Conservation (phyloP, 495 filamentous ascomycete genomes). For the Podospora conica region DNA sequence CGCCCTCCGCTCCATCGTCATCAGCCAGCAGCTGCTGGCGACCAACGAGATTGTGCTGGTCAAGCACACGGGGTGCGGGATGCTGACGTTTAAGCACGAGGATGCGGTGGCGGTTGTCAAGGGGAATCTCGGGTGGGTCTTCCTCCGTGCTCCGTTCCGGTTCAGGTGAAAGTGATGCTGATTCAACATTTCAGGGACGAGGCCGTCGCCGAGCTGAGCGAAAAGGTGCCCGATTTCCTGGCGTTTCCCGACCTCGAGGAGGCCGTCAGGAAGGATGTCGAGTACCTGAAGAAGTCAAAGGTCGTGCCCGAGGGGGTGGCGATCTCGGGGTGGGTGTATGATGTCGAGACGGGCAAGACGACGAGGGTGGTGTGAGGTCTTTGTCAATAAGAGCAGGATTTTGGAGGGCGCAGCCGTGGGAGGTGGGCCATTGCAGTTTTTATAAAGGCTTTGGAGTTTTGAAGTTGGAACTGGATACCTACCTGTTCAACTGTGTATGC, state of each 20-base stretch:
- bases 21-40: constrained; percentile 76
- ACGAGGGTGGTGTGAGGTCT: constrained; percentile 48
- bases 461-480: too few species aligned
- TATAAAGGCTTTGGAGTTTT: too few species aligned
- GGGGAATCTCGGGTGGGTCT: constrained; percentile 44
- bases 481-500: too few species aligned
- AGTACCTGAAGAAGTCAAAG: constrained; percentile 52
- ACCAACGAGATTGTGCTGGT: constrained; percentile 70
- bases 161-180: too few species aligned
- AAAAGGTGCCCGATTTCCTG: constrained; percentile 48
- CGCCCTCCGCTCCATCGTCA: constrained; percentile 66
- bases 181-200: constrained; percentile 17
- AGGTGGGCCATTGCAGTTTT: too few species aligned
- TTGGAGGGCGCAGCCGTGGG: too few species aligned
- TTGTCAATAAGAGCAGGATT: too few species aligned
- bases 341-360: constrained; percentile 70
- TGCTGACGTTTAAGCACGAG: constrained; percentile 71
- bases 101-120: constrained; percentile 52
- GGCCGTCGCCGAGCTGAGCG: constrained; percentile 22
- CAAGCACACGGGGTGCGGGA: constrained; percentile 78
- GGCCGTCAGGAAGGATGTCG: constrained; percentile 62
- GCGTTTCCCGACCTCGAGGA: constrained; percentile 58
- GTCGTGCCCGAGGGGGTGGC: constrained; percentile 52
- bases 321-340: constrained; percentile 73
- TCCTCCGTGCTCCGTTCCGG: background rate